A percentile compares a stretch with the other conserved stretches of the same genome.
These are phyloP conservation scores for Meyerozyma smithsonii DNA, from an alignment of 1,139 yeast species.

Conservation along the genomic window DNA sequence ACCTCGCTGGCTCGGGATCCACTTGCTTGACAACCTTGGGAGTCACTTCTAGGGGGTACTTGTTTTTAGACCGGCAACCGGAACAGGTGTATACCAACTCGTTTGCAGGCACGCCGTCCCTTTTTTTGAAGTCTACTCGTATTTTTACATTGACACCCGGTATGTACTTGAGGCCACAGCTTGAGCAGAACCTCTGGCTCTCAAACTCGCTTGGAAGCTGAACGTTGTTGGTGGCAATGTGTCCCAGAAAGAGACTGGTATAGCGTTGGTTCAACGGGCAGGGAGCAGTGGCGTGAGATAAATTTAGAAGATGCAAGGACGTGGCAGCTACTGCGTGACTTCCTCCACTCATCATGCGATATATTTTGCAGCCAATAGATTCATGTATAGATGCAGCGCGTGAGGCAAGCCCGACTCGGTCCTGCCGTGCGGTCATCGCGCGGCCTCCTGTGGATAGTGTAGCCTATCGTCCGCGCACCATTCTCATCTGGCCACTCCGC, in stretches of 20 bases:
- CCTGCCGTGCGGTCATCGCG: too few relatives aligned
- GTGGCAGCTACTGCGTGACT: not conserved
- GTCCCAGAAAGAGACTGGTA: not conserved
- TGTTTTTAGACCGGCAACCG: slow-evolving; percentile 6
- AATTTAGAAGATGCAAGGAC: not conserved
- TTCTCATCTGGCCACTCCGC: not conserved
- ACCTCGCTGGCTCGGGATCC: not conserved
- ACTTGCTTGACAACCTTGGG: slow-evolving; percentile 5
- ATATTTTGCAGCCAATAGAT: slow-evolving; percentile 1
- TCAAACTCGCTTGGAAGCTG: not conserved
- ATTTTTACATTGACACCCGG: slow-evolving; percentile 41
- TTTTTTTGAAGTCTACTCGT: slow-evolving; percentile 18
- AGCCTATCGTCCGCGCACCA: not conserved
- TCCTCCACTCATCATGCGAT: not conserved
- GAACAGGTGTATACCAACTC: slow-evolving; percentile 1
- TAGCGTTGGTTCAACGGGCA: not conserved
- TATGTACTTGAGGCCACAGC: slow-evolving; percentile 41
- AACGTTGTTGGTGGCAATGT: not conserved
- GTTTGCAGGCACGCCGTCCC: slow-evolving; percentile 10
- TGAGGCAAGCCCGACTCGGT: not conserved
- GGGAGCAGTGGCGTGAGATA: not conserved
- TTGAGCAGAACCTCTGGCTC: slow-evolving; percentile 27
- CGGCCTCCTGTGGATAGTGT: too few relatives aligned
- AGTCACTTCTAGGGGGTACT: slow-evolving; percentile 2
- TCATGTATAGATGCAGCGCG: not conserved